Evolutionary conservation across 2,329 filamentous ascomycete genomes (phyloP), one percentile per base, ranked within the genome.

Genomic region (Pseudogymnoascus sp.): DNA sequence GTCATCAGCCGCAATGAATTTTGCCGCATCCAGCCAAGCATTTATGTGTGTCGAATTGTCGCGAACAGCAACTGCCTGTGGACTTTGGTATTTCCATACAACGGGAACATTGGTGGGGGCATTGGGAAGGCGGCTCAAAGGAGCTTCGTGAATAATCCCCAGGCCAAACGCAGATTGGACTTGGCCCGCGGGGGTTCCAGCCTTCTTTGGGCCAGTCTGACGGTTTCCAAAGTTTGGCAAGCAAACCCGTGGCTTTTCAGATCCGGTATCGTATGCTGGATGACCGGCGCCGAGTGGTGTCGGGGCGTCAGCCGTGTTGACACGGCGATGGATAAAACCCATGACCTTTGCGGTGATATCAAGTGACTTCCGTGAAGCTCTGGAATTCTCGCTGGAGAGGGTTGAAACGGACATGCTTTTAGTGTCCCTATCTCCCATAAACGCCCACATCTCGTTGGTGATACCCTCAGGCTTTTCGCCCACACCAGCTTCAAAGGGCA

Each of bases 271-370:
- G 17, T 35, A 56, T 21, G 29, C 50, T 10, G 50, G 50, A 35
- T 56, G 50, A n/a, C 17, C 50, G 17, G 13, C 4, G 19, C 29
- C 50, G 29, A 56, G 11, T 56, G 50, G 50, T 33, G 29, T n/a
- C 11, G 50, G 50, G 17, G 17, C 6, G 11, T 56, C 50, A 9
- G 29, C 29, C 17, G 50, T 56, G 21, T 56, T 56, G 13, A 56
- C 29, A 56, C 50, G 50, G 50, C 50, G 50, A 21, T 56, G 50
- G 50, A 56, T 56, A 35, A 56, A 56, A 15, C 29, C 29, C 50
- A 56, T 56, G 29, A 56, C 50, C 11, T 56, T 56, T 21, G n/a
- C n/a, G n/a, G 50, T 33, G 29, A 56, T 56, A 13, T 56, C 21
- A 19, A 56, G 17, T 2, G 50, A 35, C 17, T 56, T 33, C n/a